Conservation (phyloP, 345 rosid genomes). For the Arabidopsis arenosa region DNA sequence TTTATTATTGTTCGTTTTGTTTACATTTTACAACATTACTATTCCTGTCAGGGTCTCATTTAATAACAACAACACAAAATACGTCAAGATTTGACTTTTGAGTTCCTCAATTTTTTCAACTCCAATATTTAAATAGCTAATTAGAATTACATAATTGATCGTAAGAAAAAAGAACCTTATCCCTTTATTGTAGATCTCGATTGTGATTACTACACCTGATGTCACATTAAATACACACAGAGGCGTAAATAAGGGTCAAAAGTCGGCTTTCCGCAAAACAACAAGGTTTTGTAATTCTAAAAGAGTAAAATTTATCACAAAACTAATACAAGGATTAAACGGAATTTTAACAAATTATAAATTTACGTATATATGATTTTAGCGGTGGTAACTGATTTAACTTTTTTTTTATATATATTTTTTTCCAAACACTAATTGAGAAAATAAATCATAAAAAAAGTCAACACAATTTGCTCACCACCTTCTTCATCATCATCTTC, state of each 20-base stretch:
- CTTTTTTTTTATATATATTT: too few relatives aligned
- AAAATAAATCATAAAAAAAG: constrained; percentile 9
- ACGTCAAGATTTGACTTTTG: constrained; percentile 42
- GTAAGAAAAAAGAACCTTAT: constrained; percentile 21
- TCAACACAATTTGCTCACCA: constrained; percentile 25
- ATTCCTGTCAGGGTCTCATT: constrained; percentile 25
- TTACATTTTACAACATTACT: constrained; percentile 26
- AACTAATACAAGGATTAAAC: too few relatives aligned
- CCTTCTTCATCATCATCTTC: constrained; percentile 4
- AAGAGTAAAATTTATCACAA: background rate
- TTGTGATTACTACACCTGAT: background rate
- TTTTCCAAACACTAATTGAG: background rate
- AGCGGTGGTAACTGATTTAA: background rate
- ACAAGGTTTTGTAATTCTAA: background rate
- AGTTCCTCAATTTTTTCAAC: constrained; percentile 23
- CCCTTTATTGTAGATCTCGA: constrained; percentile 27
- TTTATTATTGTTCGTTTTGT: constrained; percentile 23
- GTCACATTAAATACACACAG: constrained; percentile 25
- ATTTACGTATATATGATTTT: background rate
- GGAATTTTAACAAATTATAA: too few relatives aligned
- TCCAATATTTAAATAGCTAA: background rate
- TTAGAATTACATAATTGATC: background rate
- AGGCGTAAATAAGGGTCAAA: background rate
- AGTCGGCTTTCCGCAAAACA: background rate
- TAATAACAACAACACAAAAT: constrained; percentile 1